Evolutionary conservation across 352 stramenopile genomes (phyloP), one percentile per base, ranked within the genome.

Genomic region (Thraustochytrium striatum): DNA sequence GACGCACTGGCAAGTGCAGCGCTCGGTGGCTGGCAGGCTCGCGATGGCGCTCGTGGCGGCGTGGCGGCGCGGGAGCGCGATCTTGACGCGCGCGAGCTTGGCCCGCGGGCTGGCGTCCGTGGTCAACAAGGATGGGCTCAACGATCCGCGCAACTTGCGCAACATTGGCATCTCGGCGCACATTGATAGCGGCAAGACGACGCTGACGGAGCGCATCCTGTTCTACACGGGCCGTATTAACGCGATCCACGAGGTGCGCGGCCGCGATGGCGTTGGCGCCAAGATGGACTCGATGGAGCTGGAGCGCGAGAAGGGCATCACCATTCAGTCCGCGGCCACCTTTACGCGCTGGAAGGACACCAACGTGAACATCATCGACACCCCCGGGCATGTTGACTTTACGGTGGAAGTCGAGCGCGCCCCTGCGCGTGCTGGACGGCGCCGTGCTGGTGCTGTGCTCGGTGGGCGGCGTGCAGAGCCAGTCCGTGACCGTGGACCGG

Each of bases 291-390:
- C 88, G 52, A 99, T 99, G 97, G 97, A 99, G 61, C 87, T 99
- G 19, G 97, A 99, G 87, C 89, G 95, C 65, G 97, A 99, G 86
- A 99, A 99, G 88, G 96, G 96, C 70, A 99, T 99, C 85, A 99
- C 97, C 8, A 99, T 99, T 87, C 95, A 99, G 87, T 98, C 91
- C 57, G 97, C 97, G 28, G 97, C 97, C 47, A 99, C 96, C 21
- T 98, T 97, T 87, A 97, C 91, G 83, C 86, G 84, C 70, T 92
- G 88, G 87, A 96, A 97, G 82, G 91, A 98, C 83, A 88, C 91
- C 52, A 94, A 98, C 86, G 96, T 99, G 80, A 99, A 99, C 86
- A 99, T 99, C 84, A 99, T 99, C 81, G 97, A 99, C 86, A 98
- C 96, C 50, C 96, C 97, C 33, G 97, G 97, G 80, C 97, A 99